Evolutionary conservation across 768 basidiomycete species (phyloP).

Genomic region (Mycena galericulata): DNA sequence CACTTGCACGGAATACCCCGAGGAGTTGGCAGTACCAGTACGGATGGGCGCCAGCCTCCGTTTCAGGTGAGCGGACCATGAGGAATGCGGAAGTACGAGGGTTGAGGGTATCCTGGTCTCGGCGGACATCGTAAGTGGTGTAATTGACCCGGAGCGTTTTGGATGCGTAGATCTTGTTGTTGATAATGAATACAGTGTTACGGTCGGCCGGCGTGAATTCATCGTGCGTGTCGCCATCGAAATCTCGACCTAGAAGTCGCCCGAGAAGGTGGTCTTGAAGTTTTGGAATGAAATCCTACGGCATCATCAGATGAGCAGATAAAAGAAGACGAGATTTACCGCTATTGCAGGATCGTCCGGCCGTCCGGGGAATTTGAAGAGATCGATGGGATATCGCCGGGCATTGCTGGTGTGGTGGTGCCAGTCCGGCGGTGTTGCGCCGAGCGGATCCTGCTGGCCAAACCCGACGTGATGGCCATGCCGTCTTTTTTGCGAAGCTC

Average conservation of each 20-base stretch:
- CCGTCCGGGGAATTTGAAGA: constrained; percentile 30
- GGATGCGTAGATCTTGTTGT: constrained; percentile 44
- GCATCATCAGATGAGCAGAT: background rate
- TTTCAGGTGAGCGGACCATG: constrained; percentile 35
- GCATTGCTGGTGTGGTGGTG: constrained; percentile 38
- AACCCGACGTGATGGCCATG: constrained; percentile 12
- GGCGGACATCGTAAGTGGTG: constrained; percentile 50
- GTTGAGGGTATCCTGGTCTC: constrained; percentile 47
- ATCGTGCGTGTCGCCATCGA: constrained; percentile 46
- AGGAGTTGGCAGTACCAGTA: constrained; percentile 40
- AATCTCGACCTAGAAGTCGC: constrained; percentile 38
- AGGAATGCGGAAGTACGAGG: constrained; percentile 40
- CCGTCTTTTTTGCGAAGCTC: background rate
- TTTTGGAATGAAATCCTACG: constrained; percentile 45
- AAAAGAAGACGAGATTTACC: constrained; percentile 20
- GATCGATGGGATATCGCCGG: constrained; percentile 34
- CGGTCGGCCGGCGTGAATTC: constrained; percentile 37
- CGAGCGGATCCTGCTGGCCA: constrained; percentile 13
- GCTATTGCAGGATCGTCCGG: constrained; percentile 35
- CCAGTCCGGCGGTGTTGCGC: background rate
- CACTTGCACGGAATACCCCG: constrained; percentile 39
- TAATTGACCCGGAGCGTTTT: constrained; percentile 48
- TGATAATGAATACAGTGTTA: constrained; percentile 31
- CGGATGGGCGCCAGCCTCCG: constrained; percentile 30
- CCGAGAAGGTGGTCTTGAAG: constrained; percentile 50